These are phyloP conservation scores for Cyberlindnera maritima DNA, from an alignment of 805 yeast species.

Conservation along the genomic window DNA sequence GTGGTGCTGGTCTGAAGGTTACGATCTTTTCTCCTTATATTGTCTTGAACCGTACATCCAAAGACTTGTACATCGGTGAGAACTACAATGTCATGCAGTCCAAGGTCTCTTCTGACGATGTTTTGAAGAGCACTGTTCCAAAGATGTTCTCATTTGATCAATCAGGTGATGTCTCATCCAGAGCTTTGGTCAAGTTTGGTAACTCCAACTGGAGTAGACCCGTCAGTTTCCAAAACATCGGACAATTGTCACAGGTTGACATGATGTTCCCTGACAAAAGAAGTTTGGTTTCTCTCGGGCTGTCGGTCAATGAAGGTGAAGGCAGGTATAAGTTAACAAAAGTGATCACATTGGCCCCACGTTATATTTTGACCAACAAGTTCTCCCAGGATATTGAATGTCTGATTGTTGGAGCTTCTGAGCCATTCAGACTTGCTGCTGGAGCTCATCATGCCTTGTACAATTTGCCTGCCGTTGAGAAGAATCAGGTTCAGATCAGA, in stretches of 20 bases:
- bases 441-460: slow-evolving; percentile 56
- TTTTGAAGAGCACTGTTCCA: slow-evolving; percentile 45
- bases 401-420: slow-evolving; percentile 66
- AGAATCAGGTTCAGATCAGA: slow-evolving; percentile 61
- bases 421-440: slow-evolving; percentile 43
- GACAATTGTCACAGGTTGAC: slow-evolving; percentile 64
- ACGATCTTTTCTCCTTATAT: slow-evolving; percentile 83
- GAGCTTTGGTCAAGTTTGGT: slow-evolving; percentile 64
- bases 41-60: slow-evolving; percentile 76
- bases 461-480: slow-evolving; percentile 52
- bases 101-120: slow-evolving; percentile 29
- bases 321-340: slow-evolving; percentile 79
- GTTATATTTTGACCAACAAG: slow-evolving; percentile 71
- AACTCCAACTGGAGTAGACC: slow-evolving; percentile 73
- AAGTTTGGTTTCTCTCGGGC: slow-evolving; percentile 71
- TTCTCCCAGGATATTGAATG: slow-evolving; percentile 54
- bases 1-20: slow-evolving; percentile 58
- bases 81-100: slow-evolving; percentile 52
- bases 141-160: slow-evolving; percentile 82
- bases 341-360: slow-evolving; percentile 76
- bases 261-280: slow-evolving; percentile 48
- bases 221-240: slow-evolving; percentile 85
- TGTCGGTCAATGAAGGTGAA: slow-evolving; percentile 74
- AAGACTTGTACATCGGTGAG: slow-evolving; percentile 54
- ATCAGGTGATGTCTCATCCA: slow-evolving; percentile 53